Evolutionary conservation across 768 basidiomycete genomes (phyloP).

Genomic region (Termitomyces sp.): DNA sequence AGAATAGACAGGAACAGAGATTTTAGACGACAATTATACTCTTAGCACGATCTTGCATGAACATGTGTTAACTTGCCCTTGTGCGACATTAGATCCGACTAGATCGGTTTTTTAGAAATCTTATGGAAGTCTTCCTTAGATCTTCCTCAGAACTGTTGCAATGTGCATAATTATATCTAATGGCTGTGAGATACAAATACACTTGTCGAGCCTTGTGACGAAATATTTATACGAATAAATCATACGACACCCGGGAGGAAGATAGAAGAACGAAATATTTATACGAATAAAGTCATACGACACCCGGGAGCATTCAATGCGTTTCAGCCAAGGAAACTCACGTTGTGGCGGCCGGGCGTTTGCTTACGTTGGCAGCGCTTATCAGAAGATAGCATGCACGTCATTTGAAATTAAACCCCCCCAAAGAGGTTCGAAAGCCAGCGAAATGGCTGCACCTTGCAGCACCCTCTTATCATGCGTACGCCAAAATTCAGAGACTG

Average conservation of each 20-base stretch:
- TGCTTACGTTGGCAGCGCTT: not conserved
- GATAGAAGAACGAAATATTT: not conserved
- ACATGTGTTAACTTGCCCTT: too few species aligned
- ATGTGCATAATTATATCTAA: not conserved
- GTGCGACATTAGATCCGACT: too few species aligned
- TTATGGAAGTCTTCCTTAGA: not conserved
- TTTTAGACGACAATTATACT: not conserved
- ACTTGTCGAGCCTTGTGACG: not conserved
- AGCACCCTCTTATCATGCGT: not conserved
- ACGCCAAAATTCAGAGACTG: slow-evolving; percentile 16
- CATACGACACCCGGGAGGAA: not conserved
- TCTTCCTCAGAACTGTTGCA: not conserved
- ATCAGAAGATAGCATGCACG: not conserved
- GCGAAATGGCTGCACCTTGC: not conserved
- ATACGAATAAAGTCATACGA: not conserved
- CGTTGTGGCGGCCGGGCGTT: not conserved
- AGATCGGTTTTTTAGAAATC: not conserved
- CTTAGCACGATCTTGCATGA: too few species aligned
- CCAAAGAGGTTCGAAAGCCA: not conserved
- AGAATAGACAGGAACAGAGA: not conserved
- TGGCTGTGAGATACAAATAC: not conserved
- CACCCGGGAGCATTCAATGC: not conserved
- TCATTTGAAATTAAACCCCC: too few species aligned
- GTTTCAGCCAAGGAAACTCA: not conserved
- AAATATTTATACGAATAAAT: not conserved